phyloP scores from a whole-genome alignment of 2,329 filamentous ascomycete genomes.

The Cladosporium cucumerinum region DNA sequence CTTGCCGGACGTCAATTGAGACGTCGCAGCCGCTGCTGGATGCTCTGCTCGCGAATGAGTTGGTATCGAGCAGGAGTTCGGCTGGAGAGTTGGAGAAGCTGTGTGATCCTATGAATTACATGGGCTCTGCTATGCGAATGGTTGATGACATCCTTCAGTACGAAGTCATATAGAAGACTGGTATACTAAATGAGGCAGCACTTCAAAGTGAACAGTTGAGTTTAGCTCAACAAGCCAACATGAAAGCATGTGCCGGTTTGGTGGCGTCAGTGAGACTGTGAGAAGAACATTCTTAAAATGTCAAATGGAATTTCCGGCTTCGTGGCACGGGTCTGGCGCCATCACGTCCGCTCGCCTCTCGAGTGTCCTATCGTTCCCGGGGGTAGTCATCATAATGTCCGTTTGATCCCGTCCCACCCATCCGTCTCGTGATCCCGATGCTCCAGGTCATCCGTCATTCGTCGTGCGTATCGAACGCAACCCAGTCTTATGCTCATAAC shows the following conservation, averaged over 20 bases:
- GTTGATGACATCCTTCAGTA: constrained; percentile 23
- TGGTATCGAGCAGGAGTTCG: constrained; percentile 20
- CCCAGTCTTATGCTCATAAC: background rate
- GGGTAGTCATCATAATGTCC: background rate
- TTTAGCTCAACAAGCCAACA: background rate
- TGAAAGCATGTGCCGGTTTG: too few species aligned
- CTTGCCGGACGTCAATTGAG: constrained; percentile 31
- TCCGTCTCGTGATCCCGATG: background rate
- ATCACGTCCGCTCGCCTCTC: background rate
- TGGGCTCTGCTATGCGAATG: constrained; percentile 25
- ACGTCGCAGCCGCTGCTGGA: constrained; percentile 22
- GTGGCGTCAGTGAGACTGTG: background rate
- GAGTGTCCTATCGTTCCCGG: background rate
- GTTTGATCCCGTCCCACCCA: background rate
- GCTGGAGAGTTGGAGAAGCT: constrained; percentile 22
- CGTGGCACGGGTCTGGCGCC: background rate
- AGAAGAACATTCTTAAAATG: background rate
- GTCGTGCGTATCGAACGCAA: background rate
- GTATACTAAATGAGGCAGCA: background rate
- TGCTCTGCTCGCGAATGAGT: constrained; percentile 18
- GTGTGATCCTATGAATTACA: constrained; percentile 29
- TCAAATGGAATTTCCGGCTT: background rate
- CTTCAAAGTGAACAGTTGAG: background rate
- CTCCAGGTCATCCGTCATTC: background rate
- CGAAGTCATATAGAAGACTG: background rate